phyloP scores from a whole-genome alignment of 192 early-diverging fungal species.

The Phlyctochytrium bullatum region DNA sequence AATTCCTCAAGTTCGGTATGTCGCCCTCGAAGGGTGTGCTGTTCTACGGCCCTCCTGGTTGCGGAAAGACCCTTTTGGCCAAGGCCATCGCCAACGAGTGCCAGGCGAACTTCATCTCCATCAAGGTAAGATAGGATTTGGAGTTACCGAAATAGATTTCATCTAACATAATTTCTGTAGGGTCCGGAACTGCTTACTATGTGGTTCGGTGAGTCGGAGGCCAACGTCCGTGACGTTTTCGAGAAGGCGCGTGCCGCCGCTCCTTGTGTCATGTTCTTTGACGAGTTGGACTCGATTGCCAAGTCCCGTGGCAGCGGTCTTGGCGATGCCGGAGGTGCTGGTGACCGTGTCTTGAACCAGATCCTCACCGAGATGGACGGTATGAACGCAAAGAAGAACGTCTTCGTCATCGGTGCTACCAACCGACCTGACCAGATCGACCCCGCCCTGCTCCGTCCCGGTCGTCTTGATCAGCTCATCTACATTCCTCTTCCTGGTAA shows the following conservation, averaged over 20 bases:
- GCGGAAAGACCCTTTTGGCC: constrained; percentile 97
- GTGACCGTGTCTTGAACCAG: constrained; percentile 98
- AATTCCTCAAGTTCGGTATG: constrained; percentile 99
- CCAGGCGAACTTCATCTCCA: constrained; percentile 99
- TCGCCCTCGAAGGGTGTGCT: constrained; percentile 93
- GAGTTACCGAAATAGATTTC: too few relatives aligned
- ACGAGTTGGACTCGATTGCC: constrained; percentile 97
- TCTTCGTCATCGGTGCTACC: constrained; percentile 99
- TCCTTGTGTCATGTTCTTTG: constrained; percentile 99
- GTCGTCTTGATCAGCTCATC: constrained; percentile 97
- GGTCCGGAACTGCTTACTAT: constrained; percentile 98
- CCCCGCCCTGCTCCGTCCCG: constrained; percentile 92
- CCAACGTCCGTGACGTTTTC: constrained; percentile 98
- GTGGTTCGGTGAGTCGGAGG: constrained; percentile 99
- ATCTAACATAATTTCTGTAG: constrained; percentile 31
- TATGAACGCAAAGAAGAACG: constrained; percentile 99
- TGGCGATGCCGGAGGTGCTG: constrained; percentile 82
- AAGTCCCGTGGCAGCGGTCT: constrained; percentile 81
- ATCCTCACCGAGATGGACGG: constrained; percentile 99
- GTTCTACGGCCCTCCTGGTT: constrained; percentile 98
- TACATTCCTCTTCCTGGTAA: constrained; percentile 86
- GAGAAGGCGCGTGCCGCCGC: constrained; percentile 97
- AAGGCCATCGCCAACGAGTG: constrained; percentile 99
- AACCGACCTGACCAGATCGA: constrained; percentile 99
- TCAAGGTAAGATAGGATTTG: constrained; percentile 63